These are phyloP conservation scores for Triticum timopheevii DNA, from an alignment of 176 grass and related monocot species.

Conservation along the genomic window DNA sequence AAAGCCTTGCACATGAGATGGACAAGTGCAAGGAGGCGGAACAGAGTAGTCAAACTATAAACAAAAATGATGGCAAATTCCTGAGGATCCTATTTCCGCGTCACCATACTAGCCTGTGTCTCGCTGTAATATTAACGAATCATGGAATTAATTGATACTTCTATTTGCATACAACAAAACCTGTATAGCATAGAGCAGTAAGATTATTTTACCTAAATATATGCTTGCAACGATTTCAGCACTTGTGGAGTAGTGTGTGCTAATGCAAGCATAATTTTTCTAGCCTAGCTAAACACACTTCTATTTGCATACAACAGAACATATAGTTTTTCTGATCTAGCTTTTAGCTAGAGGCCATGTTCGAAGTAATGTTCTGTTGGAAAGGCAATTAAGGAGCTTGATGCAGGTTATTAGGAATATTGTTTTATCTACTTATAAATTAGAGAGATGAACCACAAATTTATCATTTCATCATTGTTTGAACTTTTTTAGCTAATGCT, in stretches of 20 bases:
- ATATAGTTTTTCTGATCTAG: too few relatives aligned
- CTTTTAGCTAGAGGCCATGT: constrained; percentile 24
- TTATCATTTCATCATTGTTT: not conserved
- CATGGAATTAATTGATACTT: not conserved
- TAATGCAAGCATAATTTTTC: constrained; percentile 36
- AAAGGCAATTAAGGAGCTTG: constrained; percentile 26
- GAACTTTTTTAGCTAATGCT: not conserved
- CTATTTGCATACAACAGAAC: too few relatives aligned
- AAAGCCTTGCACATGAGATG: not conserved
- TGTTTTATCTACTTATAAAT: not conserved
- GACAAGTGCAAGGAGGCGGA: not conserved
- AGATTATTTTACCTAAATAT: not conserved
- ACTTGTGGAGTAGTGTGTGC: constrained; percentile 30
- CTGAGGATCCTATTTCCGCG: not conserved
- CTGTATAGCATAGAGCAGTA: not conserved
- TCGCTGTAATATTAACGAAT: not conserved
- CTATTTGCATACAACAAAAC: not conserved
- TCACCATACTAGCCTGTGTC: not conserved
- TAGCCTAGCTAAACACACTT: not conserved
- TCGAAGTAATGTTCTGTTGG: constrained; percentile 28
- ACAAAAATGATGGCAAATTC: not conserved
- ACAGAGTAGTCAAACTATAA: not conserved
- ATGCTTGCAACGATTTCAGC: not conserved
- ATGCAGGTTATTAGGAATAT: constrained; percentile 17
- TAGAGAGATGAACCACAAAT: not conserved